Evolutionary conservation across 1,139 yeast genomes (phyloP), one percentile per base, ranked within the genome.

Genomic region (Debaryomycetaceae sp.): DNA sequence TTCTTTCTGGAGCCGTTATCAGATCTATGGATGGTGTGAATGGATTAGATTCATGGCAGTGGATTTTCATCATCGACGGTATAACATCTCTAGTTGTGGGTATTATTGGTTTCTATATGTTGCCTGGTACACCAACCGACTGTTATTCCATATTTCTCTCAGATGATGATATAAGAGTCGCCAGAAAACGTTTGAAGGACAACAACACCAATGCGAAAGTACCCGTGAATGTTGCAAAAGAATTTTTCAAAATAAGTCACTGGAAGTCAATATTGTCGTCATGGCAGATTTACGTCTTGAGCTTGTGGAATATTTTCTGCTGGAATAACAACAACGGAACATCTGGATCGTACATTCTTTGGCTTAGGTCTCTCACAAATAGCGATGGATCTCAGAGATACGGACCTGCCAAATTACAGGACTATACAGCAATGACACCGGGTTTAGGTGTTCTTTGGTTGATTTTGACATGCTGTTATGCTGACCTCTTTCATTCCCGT

Each of bases 41-140:
- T 45, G 84, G 87, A 1, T 64, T 80, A 33, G 72, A 65, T 33
- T 81, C 87, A 9, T 84, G 90, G 90, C 75, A 83, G 64, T 84
- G 90, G 89, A 79, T 82, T 63, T 84, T 81, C 57, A 76, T 85
- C 47, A 74, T 84, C 50, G 89, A 84, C 60, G 86, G 84, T 6
- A 61, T 80, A 40, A 69, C 83, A 36, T 79, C 89, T 2, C 56
- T 83, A 31, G 77, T 69, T 3, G 80, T 85, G 43, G 89, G 86
- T 11, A 24, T 84, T 22, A 62, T 81, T 48, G 91, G 90, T 0
- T 72, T 81, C 53, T 76, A 78, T 55, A 54, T 75, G 52, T 68
- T 84, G 50, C 93, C 93, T 2, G 91, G 89, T 40, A 82, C 86
- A 34, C 93, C 93, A 17, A 63, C 69, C 46, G 73, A 76, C 43